Percentiles rank a stretch among this genome's conserved stretches.
Conservation (phyloP, 2,329 filamentous ascomycete genomes). For the Fusarium equiseti region DNA sequence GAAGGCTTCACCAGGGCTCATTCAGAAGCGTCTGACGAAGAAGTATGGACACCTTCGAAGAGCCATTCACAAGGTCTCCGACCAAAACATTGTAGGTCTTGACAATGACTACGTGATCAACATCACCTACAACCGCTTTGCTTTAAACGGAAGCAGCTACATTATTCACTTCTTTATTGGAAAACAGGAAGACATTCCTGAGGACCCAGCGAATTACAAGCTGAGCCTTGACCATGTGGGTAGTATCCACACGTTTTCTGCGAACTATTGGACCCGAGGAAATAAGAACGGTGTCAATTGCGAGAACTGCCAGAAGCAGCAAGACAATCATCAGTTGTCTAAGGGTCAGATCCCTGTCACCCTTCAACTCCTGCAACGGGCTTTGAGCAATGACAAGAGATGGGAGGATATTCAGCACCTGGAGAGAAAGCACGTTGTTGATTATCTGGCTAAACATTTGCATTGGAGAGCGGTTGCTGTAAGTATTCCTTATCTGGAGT, state of each 20-base stretch:
- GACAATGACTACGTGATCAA: constrained; percentile 15
- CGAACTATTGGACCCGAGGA: constrained; percentile 6
- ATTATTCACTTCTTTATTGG: constrained; percentile 4
- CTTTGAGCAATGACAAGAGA: not conserved
- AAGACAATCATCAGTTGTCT: not conserved
- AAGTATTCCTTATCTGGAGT: not conserved
- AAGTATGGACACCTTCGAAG: not conserved
- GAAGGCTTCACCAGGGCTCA: not conserved
- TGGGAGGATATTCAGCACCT: not conserved
- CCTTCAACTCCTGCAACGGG: constrained; percentile 1
- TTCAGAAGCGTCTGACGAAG: not conserved
- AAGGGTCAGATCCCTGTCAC: constrained; percentile 10
- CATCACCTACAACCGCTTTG: constrained; percentile 6
- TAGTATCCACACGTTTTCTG: constrained; percentile 2
- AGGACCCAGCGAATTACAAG: not conserved
- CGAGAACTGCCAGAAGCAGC: constrained; percentile 12
- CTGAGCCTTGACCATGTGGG: not conserved
- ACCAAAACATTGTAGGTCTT: not conserved
- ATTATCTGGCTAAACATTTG: not conserved
- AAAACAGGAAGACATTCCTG: not conserved
- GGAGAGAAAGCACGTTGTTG: no score
- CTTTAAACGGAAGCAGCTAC: constrained; percentile 1
- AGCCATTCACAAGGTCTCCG: not conserved
- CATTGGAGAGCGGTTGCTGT: not conserved
- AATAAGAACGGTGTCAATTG: not conserved